Evolutionary conservation across 2,329 filamentous ascomycete species (phyloP).

Genomic region (Fusarium redolens): DNA sequence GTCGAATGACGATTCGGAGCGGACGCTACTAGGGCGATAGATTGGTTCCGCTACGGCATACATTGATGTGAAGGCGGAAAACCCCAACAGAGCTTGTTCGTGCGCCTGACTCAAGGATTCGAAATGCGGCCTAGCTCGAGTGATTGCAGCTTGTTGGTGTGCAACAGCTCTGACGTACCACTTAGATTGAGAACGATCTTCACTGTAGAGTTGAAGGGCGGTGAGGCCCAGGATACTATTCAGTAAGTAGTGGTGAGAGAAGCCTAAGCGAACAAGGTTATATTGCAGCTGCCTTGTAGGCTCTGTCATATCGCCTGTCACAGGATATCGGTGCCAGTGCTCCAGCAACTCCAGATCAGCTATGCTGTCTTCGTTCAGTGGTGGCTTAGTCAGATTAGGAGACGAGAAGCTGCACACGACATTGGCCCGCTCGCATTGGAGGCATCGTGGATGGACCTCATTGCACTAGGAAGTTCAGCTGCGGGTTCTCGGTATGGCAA

Average conservation of each 20-base stretch:
- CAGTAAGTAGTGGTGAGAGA: not conserved
- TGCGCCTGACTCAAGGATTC: not conserved
- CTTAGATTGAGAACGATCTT: not conserved
- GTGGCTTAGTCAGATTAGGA: not conserved
- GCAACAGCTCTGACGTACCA: not conserved
- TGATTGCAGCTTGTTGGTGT: not conserved
- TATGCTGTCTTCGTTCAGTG: not conserved
- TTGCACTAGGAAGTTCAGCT: not conserved
- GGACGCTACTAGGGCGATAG: rapidly evolving
- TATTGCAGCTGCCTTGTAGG: not conserved
- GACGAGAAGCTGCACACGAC: not conserved
- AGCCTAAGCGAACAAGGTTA: not conserved
- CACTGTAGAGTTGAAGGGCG: not conserved
- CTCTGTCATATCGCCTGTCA: not conserved
- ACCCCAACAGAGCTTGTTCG: not conserved
- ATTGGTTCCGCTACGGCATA: not conserved
- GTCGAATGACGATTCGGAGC: not conserved
- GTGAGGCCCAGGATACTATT: not conserved
- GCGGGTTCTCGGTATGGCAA: not conserved
- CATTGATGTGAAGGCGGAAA: not conserved
- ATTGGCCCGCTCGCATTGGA: not conserved
- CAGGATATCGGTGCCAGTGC: not conserved
- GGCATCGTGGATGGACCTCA: not conserved
- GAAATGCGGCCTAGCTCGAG: not conserved
- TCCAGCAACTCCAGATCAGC: not conserved